Evolutionary conservation across 306 rosid species (phyloP), one percentile per base, ranked within the genome.

Genomic region (Pyrus communis): DNA sequence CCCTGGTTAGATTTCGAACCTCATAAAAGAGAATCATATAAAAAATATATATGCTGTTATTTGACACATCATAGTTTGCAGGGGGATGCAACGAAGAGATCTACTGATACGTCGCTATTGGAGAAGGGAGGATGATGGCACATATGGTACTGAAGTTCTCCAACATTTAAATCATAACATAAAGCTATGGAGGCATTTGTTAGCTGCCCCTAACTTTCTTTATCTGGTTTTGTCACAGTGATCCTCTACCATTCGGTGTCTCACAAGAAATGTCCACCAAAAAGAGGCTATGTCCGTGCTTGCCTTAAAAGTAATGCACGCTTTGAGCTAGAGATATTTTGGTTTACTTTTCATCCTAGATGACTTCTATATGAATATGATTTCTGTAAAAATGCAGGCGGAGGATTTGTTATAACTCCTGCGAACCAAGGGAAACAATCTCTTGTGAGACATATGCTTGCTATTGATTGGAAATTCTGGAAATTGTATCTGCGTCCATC

Each of bases 51-150:
- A 1, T 40, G 22, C 60, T 78, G 82, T 81, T 74, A 38, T 76
- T 30, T 85, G 77, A 86, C 76, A 77, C 61, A 31, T 65, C n/a
- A 31, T 80, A 17, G 21, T 82, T 67, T 78, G 22, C 80, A 93
- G 98, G 98, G 91, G 98, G 52, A 93, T 90, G 97, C 81, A 80
- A 73, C 85, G 85, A 69, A 77, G 98, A 84, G 98, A 93, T 90
- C 83, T 93, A 43, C 74, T 93, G 61, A 7, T 93, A 75, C 79
- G 86, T 22, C 96, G 98, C 52, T 93, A 93, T 52, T 93, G 98
- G 98, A 93, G 98, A 83, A 87, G 98, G 76, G 96, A 93, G 79
- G 96, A 93, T 18, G 96, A 91, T 86, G 98, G 98, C 73, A 90
- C 98, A 86, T 93, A 93, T 75, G 97, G 98, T 93, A 84, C 4